Evolutionary conservation across 2,329 filamentous ascomycete genomes (phyloP), one percentile per base, ranked within the genome.

Genomic region (Epichloe baconii): DNA sequence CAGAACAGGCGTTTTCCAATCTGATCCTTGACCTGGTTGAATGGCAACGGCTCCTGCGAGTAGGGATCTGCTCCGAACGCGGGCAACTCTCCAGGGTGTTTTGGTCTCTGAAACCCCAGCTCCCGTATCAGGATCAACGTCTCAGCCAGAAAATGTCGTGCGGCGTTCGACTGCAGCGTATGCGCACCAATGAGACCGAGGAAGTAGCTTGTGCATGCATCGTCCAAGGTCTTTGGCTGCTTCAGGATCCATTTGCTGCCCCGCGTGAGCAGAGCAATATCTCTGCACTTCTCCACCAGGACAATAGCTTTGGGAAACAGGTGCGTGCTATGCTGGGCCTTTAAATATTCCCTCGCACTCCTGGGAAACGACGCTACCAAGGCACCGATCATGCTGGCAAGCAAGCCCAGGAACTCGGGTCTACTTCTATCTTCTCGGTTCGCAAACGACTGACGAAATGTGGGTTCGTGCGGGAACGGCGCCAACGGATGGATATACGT

Each of bases 1-100:
- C 89, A 95, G 64, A 94, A 95, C 41, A 95, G 82, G 55, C 85
- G 79, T 63, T 86, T 85, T 45, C 84, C 80, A 45, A 86, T 77
- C 65, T 89, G 83, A 59, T 83, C 80, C 60, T 83, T 82, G 48
- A 89, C 77, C 47, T 84, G 82, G 58, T 87, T 83, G 53, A 85
- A 79, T 0, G 74, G 69, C 43, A 71, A 67, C 5, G 67, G 66
- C 8, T 72, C 68, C 1, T 63, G 62, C 5, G 66, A 68, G 51
- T 61, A 67, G 5, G 62, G 57, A 51, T 71, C 68, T 40, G 65
- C 65, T 17, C 69, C 70, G 60, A 72, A 72, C 1, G 59, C 68
- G 10, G 62, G 67, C 50, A 64, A 59, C 41, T 67, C 69, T 37
- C 61, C 66, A 34, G 63, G 61, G 51, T 66, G 69, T 68, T 65